These are phyloP conservation scores for Orobanche coerulescens DNA, from an alignment of 257 asterid species.

Conservation along the genomic window DNA sequence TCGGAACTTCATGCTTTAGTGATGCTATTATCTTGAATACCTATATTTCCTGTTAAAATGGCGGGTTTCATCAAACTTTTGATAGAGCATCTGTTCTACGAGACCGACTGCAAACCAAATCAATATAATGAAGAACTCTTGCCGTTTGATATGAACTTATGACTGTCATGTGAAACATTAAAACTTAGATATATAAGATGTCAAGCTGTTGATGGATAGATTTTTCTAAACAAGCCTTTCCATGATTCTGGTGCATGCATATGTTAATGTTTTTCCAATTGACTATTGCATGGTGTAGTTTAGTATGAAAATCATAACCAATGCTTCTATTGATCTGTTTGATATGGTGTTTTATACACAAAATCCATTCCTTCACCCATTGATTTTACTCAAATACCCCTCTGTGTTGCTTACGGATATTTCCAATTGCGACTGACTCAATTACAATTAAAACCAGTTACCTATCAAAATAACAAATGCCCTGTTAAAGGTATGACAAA, in stretches of 20 bases:
- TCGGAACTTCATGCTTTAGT: not conserved
- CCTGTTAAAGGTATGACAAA: too few relatives aligned
- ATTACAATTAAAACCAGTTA: too few relatives aligned
- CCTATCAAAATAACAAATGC: too few relatives aligned
- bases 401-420: too few relatives aligned
- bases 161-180: not conserved
- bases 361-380: not conserved
- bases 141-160: not conserved
- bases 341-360: not conserved
- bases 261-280: too few relatives aligned
- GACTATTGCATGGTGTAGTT: not conserved
- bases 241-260: not conserved
- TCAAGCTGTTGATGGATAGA: too few relatives aligned
- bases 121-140: not conserved
- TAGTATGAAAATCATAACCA: not conserved
- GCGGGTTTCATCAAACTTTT: not conserved
- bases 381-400: too few relatives aligned
- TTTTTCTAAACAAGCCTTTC: not conserved
- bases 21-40: not conserved
- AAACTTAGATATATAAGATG: too few relatives aligned
- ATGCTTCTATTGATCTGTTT: not conserved
- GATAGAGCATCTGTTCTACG: not conserved
- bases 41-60: not conserved
- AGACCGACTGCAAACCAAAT: not conserved
- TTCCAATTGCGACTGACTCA: too few relatives aligned